Conservation (phyloP, 495 filamentous ascomycete genomes). For the Cetradonia linearis region DNA sequence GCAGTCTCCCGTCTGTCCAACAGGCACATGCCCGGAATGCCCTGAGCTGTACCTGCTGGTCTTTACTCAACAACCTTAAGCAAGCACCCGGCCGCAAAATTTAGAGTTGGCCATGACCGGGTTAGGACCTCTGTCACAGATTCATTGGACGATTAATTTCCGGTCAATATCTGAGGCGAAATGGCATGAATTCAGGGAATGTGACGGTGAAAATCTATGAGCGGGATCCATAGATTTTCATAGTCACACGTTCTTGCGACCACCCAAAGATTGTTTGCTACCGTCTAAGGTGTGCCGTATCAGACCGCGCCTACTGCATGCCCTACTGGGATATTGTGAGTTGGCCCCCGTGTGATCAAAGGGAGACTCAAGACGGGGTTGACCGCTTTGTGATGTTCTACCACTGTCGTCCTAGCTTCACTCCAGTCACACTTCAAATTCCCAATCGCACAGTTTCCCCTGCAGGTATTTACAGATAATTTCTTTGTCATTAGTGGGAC, state of each 20-base stretch:
- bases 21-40: constrained; percentile 6
- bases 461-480: constrained; percentile 3
- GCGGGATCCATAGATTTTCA: neutral
- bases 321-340: constrained; percentile 10
- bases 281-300: neutral
- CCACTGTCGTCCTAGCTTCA: constrained; percentile 1
- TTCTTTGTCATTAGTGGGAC: constrained; percentile 5
- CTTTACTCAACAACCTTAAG: constrained; percentile 3
- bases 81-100: neutral
- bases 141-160: constrained; percentile 6
- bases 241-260: neutral
- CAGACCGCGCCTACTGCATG: constrained; percentile 4
- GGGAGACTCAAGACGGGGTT: constrained; percentile 3
- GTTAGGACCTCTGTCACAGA: neutral
- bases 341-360: constrained; percentile 13
- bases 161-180: constrained; percentile 1
- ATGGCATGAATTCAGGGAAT: neutral
- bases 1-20: constrained; percentile 6
- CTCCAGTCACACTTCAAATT: neutral
- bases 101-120: neutral
- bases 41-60: neutral
- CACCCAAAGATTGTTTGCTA: constrained; percentile 9
- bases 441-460: neutral
- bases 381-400: neutral
- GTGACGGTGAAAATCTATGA: constrained; percentile 9